phyloP scores from a whole-genome alignment of 176 grass and related monocot genomes.

The Saccharum officinarum region DNA sequence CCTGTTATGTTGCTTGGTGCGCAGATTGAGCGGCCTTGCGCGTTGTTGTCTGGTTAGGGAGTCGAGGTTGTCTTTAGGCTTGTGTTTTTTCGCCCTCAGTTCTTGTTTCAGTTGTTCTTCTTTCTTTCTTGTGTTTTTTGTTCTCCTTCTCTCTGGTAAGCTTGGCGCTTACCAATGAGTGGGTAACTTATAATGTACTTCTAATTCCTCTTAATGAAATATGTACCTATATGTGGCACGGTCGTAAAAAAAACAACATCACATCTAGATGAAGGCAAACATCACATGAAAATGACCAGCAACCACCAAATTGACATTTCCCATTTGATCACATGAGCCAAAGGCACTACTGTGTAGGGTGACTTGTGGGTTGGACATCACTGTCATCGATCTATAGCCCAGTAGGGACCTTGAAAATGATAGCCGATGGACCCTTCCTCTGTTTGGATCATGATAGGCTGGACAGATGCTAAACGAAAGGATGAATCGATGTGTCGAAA shows the following conservation, averaged over 20 bases:
- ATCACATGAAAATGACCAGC: conserved; percentile 25
- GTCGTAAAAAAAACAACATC: neutral
- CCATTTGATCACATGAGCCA: conserved; percentile 23
- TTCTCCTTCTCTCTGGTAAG: too few species aligned
- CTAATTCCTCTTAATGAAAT: too few species aligned
- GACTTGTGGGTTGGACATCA: conserved; percentile 21
- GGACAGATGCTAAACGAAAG: neutral
- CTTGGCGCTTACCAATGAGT: too few species aligned
- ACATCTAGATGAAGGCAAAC: neutral
- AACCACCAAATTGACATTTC: conserved; percentile 19
- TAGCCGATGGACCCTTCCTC: neutral
- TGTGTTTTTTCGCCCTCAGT: too few species aligned
- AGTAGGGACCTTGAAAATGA: neutral
- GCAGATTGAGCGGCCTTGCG: too few species aligned
- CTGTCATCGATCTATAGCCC: neutral
- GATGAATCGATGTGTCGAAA: neutral
- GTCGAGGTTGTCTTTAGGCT: too few species aligned
- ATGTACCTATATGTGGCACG: too few species aligned
- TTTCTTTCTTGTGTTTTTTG: too few species aligned
- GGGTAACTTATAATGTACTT: too few species aligned
- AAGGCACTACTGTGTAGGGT: neutral
- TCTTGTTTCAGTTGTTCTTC: too few species aligned
- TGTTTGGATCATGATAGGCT: neutral
- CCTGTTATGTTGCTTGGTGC: too few species aligned
- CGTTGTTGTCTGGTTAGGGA: too few species aligned